Evolutionary conservation across 1,284 basidiomycete species (phyloP).

Genomic region (Leccinum pallidistipes): DNA sequence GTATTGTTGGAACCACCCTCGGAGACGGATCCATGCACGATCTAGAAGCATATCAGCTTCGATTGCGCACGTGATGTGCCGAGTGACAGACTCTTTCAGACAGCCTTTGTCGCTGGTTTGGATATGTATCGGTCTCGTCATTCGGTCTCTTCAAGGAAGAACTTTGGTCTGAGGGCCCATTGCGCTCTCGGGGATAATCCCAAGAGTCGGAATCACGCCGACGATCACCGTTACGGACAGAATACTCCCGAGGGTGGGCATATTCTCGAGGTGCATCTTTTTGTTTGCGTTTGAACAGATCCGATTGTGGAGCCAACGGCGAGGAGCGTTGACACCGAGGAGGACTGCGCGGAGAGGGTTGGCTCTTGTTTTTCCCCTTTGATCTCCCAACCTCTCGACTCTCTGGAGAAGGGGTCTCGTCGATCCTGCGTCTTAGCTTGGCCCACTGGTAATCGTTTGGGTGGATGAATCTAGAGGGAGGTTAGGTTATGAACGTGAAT

Average conservation of each 20-base stretch:
- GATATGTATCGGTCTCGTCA: slow-evolving; percentile 27
- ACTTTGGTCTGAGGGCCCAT: slow-evolving; percentile 14
- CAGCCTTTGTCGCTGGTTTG: slow-evolving; percentile 30
- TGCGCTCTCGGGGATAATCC: slow-evolving; percentile 25
- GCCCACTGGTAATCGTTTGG: slow-evolving; percentile 48
- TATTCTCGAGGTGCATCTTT: slow-evolving; percentile 26
- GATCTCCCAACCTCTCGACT: slow-evolving; percentile 18
- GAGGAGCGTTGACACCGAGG: slow-evolving; percentile 29
- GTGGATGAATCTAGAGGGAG: slow-evolving; percentile 49
- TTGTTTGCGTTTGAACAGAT: slow-evolving; percentile 33
- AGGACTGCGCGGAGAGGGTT: slow-evolving; percentile 23
- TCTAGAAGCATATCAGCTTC: slow-evolving; percentile 21
- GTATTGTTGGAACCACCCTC: slow-evolving; percentile 6
- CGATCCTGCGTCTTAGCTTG: slow-evolving; percentile 27
- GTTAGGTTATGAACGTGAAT: slow-evolving; percentile 8
- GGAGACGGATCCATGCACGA: slow-evolving; percentile 11
- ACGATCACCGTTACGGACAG: slow-evolving; percentile 21
- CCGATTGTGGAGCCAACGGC: slow-evolving; percentile 33
- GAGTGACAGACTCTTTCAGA: slow-evolving; percentile 30
- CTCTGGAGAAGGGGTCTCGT: slow-evolving; percentile 17
- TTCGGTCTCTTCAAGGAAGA: slow-evolving; percentile 31
- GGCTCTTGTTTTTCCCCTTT: slow-evolving; percentile 27
- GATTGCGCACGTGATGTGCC: neutral
- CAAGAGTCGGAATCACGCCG: slow-evolving; percentile 32
- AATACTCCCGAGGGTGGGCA: slow-evolving; percentile 19